Percentiles rank a stretch among this genome's conserved stretches.
Conservation (phyloP, 83 land plant genomes). For the Larix sibirica region DNA sequence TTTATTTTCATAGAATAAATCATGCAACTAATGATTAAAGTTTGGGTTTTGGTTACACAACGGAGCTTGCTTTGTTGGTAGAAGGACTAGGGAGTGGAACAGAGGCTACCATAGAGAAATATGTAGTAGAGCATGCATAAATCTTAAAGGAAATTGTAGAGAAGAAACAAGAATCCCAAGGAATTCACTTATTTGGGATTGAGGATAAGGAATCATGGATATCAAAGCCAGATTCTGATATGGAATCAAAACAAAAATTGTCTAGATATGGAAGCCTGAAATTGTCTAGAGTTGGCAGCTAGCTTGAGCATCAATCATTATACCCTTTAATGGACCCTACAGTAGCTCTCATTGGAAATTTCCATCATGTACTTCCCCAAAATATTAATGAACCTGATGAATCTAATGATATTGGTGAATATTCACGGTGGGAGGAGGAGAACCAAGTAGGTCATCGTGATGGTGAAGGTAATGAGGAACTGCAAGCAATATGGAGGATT, state of each 20-base stretch:
- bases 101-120: slow-evolving; percentile 6
- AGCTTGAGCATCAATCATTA: not conserved
- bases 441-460: slow-evolving; percentile 13
- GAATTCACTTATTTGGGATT: slow-evolving; percentile 9
- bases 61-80: slow-evolving; percentile 7
- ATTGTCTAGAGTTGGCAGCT: no score
- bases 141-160: not conserved
- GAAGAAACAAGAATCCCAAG: not conserved
- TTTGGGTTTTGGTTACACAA: not conserved
- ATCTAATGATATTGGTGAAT: not conserved
- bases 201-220: slow-evolving; percentile 13
- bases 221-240: not conserved
- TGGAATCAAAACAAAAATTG: not conserved
- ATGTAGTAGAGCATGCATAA: not conserved
- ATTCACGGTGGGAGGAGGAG: slow-evolving; percentile 23
- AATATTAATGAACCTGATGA: not conserved
- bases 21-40: no score
- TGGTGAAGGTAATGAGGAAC: slow-evolving; percentile 14
- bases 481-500: slow-evolving; percentile 7
- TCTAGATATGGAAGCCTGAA: not conserved
- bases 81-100: slow-evolving; percentile 1
- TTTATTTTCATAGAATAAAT: no score
- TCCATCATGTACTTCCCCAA: not conserved
- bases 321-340: slow-evolving; percentile 3
- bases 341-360: slow-evolving; percentile 9